Conservation (phyloP, 1,284 basidiomycete genomes). For the Puccinia novopanici region DNA sequence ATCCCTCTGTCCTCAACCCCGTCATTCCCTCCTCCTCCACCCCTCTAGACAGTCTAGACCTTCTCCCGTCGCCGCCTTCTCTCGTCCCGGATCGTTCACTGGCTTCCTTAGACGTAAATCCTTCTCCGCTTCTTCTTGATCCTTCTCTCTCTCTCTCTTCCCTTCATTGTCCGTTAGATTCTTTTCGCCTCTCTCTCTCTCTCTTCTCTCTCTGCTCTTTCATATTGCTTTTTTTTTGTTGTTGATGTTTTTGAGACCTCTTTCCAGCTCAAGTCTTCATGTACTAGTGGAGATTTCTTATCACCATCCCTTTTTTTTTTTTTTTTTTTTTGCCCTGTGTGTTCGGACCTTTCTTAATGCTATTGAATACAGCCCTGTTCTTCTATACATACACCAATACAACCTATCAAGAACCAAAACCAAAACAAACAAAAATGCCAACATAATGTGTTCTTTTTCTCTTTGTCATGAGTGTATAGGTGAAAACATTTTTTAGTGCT, state of each 20-base stretch:
- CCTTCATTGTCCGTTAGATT: background rate
- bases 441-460: no score
- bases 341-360: no score
- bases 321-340: background rate
- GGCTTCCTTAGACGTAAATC: background rate
- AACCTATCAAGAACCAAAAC: no score
- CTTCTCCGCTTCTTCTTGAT: constrained; percentile 5
- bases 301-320: background rate
- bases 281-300: background rate
- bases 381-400: no score
- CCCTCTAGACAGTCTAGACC: background rate
- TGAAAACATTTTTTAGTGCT: no score
- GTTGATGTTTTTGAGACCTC: background rate
- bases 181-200: background rate
- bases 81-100: background rate
- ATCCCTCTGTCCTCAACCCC: background rate
- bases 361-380: no score
- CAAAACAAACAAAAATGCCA: no score
- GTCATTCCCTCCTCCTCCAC: background rate
- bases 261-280: background rate
- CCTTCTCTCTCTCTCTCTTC: background rate
- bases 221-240: background rate
- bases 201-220: background rate
- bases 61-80: background rate
- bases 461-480: no score